Evolutionary conservation across 805 yeast genomes (phyloP).

Genomic region (Wickerhamiella bombiphila): DNA sequence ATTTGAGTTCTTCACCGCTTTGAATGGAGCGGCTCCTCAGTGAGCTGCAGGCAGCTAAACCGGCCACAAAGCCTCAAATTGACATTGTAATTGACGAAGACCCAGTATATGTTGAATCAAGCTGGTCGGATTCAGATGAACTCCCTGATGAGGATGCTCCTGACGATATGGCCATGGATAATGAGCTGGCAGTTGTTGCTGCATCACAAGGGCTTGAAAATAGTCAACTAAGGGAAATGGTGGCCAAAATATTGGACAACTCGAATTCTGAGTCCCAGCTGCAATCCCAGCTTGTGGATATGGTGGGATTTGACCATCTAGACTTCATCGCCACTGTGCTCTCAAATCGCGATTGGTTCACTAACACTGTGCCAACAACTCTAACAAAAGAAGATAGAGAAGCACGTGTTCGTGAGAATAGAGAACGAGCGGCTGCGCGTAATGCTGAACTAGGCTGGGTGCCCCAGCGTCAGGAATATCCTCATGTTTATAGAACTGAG

Average conservation of each 20-base stretch:
- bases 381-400: slow-evolving; percentile 10
- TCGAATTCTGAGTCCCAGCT: slow-evolving; percentile 36
- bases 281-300: slow-evolving; percentile 62
- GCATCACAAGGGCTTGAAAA: slow-evolving; percentile 6
- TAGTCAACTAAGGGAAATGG: slow-evolving; percentile 5
- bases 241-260: slow-evolving; percentile 17
- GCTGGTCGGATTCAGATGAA: slow-evolving; percentile 1
- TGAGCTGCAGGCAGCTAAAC: slow-evolving; percentile 6
- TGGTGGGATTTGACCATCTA: slow-evolving; percentile 74
- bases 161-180: slow-evolving; percentile 1
- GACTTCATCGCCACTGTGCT: slow-evolving; percentile 58
- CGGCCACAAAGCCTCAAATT: background rate
- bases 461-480: slow-evolving; percentile 31
- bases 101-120: slow-evolving; percentile 4
- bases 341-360: slow-evolving; percentile 23
- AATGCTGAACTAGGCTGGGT: slow-evolving; percentile 20
- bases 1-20: too few relatives aligned
- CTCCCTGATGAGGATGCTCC: background rate
- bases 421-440: slow-evolving; percentile 10
- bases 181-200: slow-evolving; percentile 3
- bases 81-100: slow-evolving; percentile 14
- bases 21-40: slow-evolving; percentile 7
- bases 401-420: slow-evolving; percentile 11
- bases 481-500: slow-evolving; percentile 72
- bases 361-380: slow-evolving; percentile 19